Evolutionary conservation across 169 alveolate genomes (phyloP).

Genomic region (Babesia ovata): DNA sequence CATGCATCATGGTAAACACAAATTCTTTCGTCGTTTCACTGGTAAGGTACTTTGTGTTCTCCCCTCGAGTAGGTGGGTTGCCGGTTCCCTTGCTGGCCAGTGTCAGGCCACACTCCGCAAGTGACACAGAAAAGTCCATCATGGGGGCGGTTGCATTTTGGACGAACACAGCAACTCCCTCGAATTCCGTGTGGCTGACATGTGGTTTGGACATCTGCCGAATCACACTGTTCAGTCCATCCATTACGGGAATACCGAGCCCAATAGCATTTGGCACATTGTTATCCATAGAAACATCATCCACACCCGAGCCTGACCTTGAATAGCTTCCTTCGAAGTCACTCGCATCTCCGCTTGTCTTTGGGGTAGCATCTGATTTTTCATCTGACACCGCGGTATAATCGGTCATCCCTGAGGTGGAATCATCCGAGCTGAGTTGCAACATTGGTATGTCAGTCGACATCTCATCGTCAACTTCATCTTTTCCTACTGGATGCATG

Average conservation of each 20-base stretch:
- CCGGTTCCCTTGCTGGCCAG: not conserved
- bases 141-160: constrained; percentile 16
- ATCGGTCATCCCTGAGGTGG: not conserved
- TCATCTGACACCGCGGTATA: not conserved
- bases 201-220: constrained; percentile 17
- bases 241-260: constrained; percentile 32
- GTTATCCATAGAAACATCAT: not conserved
- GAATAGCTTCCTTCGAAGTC: not conserved
- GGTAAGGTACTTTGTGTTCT: not conserved
- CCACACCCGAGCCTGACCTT: not conserved
- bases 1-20: constrained; percentile 24
- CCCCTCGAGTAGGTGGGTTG: not conserved
- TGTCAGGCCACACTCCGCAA: constrained; percentile 1
- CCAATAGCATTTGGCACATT: not conserved
- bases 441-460: not conserved
- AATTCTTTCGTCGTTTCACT: constrained; percentile 19
- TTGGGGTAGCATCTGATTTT: not conserved
- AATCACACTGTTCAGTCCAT: constrained; percentile 34
- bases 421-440: not conserved
- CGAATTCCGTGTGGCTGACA: not conserved
- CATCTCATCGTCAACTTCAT: not conserved
- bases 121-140: constrained; percentile 20
- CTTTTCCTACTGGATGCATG: not conserved
- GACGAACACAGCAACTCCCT: constrained; percentile 19
- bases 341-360: not conserved